Evolutionary conservation across 306 rosid species (phyloP), one percentile per base, ranked within the genome.

Genomic region (Quercus suber): DNA sequence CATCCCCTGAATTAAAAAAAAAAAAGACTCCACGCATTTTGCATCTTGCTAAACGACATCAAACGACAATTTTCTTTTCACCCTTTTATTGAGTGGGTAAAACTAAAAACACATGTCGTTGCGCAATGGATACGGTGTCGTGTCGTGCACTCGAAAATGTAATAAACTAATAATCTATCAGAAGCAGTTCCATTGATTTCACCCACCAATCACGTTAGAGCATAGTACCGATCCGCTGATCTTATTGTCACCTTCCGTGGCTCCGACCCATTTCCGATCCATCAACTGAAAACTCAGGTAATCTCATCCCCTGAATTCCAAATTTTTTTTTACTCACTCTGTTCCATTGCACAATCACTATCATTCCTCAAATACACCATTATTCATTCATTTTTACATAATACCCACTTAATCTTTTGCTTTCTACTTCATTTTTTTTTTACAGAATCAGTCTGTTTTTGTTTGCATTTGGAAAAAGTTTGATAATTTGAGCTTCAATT

Each of bases 401-500:
- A 28, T 49, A 11, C 14, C 53, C 53, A 49, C 53, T 49, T 49
- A 49, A 49, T 63, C 69, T 28, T 63, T 28, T 15, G 69, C 37
- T 70, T 68, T 53, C 27, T 28, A 1, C 21, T 69, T 25, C 12
- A 14, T 64, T 64, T 20, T 57, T 14, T 45, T 15, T 17, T 4
- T 12, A 17, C 61, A 11, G 4, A 58, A 71, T 43, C n/a, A 23
- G 23, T 28, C 31, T 41, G 35, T 28, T 57, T 76, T 69, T 35
- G 73, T 53, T n/a, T 23, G 53, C 68, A 55, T 45, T 78, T 30
- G 81, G 72, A 56, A 57, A 74, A 73, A 71, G 1, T 76, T 30
- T 71, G 74, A 67, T 77, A 67, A 45, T 70, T 60, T 63, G 27
- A 33, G 73, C 75, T 56, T 27, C 45, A 55, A 28, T 37, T 74